These are phyloP conservation scores for Apiosordaria backusii DNA, from an alignment of 495 filamentous ascomycete genomes.

Conservation along the genomic window DNA sequence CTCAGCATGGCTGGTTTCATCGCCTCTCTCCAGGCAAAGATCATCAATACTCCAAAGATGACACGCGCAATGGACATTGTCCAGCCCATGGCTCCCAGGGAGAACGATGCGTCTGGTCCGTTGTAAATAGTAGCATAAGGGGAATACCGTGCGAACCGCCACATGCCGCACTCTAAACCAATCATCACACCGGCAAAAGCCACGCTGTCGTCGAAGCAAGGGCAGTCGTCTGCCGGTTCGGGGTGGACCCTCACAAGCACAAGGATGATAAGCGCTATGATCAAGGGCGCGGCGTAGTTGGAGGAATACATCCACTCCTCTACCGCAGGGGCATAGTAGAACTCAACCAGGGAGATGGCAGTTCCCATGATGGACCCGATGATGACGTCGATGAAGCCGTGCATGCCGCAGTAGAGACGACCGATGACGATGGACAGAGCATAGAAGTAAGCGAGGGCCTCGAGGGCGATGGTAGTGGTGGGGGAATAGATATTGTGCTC, in stretches of 20 bases:
- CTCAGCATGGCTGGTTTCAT: slow-evolving; percentile 80
- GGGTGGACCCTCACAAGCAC: slow-evolving; percentile 84
- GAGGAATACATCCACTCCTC: slow-evolving; percentile 62
- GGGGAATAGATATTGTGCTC: slow-evolving; percentile 52
- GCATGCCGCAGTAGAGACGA: slow-evolving; percentile 96
- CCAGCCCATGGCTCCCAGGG: slow-evolving; percentile 55
- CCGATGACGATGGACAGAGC: slow-evolving; percentile 86
- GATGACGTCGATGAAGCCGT: slow-evolving; percentile 88
- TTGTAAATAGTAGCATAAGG: slow-evolving; percentile 56
- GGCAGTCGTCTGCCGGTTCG: slow-evolving; percentile 93
- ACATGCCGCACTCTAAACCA: slow-evolving; percentile 72
- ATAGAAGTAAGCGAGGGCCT: slow-evolving; percentile 72
- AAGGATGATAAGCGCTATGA: slow-evolving; percentile 62
- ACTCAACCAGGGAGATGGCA: slow-evolving; percentile 62
- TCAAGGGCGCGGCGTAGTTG: slow-evolving; percentile 53
- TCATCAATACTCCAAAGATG: slow-evolving; percentile 70
- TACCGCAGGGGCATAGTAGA: slow-evolving; percentile 61
- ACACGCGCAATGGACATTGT: slow-evolving; percentile 59
- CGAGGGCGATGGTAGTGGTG: slow-evolving; percentile 54
- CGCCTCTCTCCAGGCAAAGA: slow-evolving; percentile 84
- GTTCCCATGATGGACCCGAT: slow-evolving; percentile 74
- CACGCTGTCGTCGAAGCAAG: slow-evolving; percentile 96
- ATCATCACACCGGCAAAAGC: slow-evolving; percentile 87
- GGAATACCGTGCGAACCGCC: slow-evolving; percentile 63
- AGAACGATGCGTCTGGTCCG: slow-evolving; percentile 52